These are phyloP conservation scores for Deuterostichococcus epilithicus DNA, from an alignment of 139 green algal genomes.

Conservation along the genomic window DNA sequence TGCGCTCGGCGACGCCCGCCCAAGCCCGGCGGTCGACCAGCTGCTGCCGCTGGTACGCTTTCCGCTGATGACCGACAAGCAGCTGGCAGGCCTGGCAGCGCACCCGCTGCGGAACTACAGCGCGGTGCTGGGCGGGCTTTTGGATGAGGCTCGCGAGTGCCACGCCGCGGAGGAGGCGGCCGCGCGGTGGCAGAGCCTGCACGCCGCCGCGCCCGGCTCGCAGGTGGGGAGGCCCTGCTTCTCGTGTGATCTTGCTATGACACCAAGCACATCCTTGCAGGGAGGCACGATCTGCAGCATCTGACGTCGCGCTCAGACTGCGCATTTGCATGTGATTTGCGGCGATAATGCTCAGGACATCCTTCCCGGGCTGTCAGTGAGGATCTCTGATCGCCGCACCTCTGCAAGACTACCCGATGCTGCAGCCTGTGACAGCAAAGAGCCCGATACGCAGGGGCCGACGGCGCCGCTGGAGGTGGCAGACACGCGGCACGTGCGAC, in stretches of 20 bases:
- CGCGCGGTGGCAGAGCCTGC: no score
- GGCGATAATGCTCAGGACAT: no score
- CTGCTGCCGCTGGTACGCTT: conserved; percentile 63
- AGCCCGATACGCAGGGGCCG: not conserved
- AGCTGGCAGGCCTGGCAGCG: conserved; percentile 25
- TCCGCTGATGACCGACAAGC: conserved; percentile 47
- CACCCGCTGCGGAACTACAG: conserved; percentile 18
- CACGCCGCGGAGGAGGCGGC: conserved; percentile 3
- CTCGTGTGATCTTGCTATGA: no score
- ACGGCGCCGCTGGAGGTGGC: conserved; percentile 22
- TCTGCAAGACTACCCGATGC: no score
- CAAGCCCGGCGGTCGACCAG: conserved; percentile 22
- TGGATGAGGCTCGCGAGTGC: conserved; percentile 29
- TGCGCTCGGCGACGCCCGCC: not conserved
- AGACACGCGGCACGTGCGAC: conserved; percentile 28
- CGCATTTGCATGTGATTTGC: no score
- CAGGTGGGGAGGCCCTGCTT: no score
- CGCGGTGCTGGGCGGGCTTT: conserved; percentile 34
- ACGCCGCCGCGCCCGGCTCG: no score
- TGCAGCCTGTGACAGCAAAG: not conserved
- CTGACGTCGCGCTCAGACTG: no score
- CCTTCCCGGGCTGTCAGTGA: no score
- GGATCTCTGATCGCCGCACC: no score
- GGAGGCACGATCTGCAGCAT: no score
- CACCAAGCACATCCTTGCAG: no score